These are phyloP conservation scores for Plectranthus barbatus DNA, from an alignment of 257 asterid genomes.

Conservation along the genomic window DNA sequence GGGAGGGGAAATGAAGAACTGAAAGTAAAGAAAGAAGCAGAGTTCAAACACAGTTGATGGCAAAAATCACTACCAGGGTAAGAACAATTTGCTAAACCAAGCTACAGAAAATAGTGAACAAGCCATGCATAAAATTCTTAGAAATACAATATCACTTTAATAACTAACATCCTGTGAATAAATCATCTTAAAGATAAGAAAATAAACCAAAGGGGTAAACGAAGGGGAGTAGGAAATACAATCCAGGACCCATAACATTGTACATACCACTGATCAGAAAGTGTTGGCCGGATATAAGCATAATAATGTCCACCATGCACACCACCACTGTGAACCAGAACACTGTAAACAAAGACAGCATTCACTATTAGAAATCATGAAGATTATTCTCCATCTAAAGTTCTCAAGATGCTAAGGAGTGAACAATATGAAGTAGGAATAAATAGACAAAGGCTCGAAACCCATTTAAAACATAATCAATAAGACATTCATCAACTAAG, in stretches of 20 bases:
- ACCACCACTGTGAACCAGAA: conserved; percentile 58
- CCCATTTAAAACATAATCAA: background rate
- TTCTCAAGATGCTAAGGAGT: background rate
- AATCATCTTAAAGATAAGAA: background rate
- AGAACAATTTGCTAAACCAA: background rate
- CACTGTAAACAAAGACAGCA: conserved; percentile 25
- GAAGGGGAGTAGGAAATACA: no score
- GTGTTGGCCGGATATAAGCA: conserved; percentile 52
- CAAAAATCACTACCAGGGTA: background rate
- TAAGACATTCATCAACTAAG: conserved; percentile 4
- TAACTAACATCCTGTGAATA: background rate
- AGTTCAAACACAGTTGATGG: background rate
- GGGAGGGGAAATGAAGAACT: background rate
- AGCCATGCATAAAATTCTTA: conserved; percentile 8
- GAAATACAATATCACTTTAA: background rate
- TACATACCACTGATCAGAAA: conserved; percentile 48
- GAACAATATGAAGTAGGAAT: background rate
- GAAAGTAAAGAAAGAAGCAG: background rate
- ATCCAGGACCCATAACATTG: conserved; percentile 4
- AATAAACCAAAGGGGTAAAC: background rate
- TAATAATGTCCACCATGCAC: conserved; percentile 62
- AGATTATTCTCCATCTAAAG: background rate
- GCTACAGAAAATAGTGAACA: background rate
- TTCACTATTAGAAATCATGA: background rate
- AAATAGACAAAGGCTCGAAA: background rate